Evolutionary conservation across 805 yeast species (phyloP).

Genomic region (Monosporozyma aerobia): DNA sequence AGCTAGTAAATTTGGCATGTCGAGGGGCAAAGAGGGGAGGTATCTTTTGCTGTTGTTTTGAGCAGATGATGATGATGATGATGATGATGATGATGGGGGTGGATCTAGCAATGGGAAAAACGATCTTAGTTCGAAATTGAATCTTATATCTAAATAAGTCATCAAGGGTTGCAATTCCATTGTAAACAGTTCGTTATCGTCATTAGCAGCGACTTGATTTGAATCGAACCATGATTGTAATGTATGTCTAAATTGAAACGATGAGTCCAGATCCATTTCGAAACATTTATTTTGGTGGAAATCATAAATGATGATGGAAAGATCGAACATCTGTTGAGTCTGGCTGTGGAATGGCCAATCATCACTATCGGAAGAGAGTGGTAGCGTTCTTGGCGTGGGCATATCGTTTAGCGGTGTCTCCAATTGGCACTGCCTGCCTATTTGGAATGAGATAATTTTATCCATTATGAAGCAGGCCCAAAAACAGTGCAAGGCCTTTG

Average conservation of each 20-base stretch:
- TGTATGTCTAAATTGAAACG: slow-evolving; percentile 7
- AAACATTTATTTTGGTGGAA: slow-evolving; percentile 15
- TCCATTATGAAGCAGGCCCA: slow-evolving; percentile 50
- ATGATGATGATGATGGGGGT: neutral
- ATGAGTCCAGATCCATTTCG: slow-evolving; percentile 14
- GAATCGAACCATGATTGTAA: slow-evolving; percentile 11
- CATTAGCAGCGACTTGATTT: neutral
- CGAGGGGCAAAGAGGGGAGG: slow-evolving; percentile 4
- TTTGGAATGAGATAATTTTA: slow-evolving; percentile 42
- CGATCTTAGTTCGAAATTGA: slow-evolving; percentile 17
- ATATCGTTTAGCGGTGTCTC: slow-evolving; percentile 14
- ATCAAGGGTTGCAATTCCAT: slow-evolving; percentile 14
- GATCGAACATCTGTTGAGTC: slow-evolving; percentile 14
- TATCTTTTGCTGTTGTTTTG: too few species aligned
- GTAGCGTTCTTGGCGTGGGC: slow-evolving; percentile 9
- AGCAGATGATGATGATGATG: neutral
- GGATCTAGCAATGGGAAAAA: slow-evolving; percentile 14
- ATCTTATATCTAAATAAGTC: slow-evolving; percentile 16
- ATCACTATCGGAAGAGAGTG: neutral
- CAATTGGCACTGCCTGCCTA: slow-evolving; percentile 37
- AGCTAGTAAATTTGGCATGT: slow-evolving; percentile 7
- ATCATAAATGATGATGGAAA: slow-evolving; percentile 13
- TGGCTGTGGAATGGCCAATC: slow-evolving; percentile 16
- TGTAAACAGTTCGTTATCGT: neutral
- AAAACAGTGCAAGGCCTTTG: slow-evolving; percentile 44